Evolutionary conservation across 2,329 filamentous ascomycete species (phyloP), one percentile per base, ranked within the genome.

Genomic region (Chaetomiaceae sp.): DNA sequence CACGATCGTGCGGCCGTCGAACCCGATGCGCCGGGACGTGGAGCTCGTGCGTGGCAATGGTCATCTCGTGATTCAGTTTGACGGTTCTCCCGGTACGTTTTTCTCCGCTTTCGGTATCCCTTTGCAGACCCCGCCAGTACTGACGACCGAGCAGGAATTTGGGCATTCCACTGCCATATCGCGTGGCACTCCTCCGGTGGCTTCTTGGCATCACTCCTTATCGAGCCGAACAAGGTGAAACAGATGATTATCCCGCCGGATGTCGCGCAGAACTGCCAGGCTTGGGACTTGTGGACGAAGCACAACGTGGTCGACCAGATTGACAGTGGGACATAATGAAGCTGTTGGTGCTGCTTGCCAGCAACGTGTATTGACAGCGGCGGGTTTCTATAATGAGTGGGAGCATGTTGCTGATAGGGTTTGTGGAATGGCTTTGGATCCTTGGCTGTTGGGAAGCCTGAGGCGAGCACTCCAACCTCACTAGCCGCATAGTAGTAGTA

Each of bases 171-270:
- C 61, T 78, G 74, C 58, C 74, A 78, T 60, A 73, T 76, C 41
- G 71, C 71, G 3, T 81, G 76, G 76, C 77, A 81, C 57, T 69
- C 71, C 1, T 73, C 72, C 1, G 68, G 68, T 8, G 77, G 77
- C 4, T 68, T 80, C 39, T 65, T 76, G 10, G 55, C 72, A 26
- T 72, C 77, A 56, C 73, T 80, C 49, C 61, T 80, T 5, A 71
- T 69, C 1, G 57, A 63, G 47, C 66, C 56, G 54, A 65, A 71
- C 2, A 60, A 72, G 44, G 59, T 71, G 35, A 55, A 63, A 44
- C 51, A 62, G 37, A 55, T 70, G 53, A 52, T 53, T 15, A 66
- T 80, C 20, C 75, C 77, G 0, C 59, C 60, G 27, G 65, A 70
- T 6, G 69, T 78, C 49, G 65, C 67, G 26, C 66, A 80, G 59